Conservation (phyloP, 495 filamentous ascomycete species). For the Neurospora intermedia region DNA sequence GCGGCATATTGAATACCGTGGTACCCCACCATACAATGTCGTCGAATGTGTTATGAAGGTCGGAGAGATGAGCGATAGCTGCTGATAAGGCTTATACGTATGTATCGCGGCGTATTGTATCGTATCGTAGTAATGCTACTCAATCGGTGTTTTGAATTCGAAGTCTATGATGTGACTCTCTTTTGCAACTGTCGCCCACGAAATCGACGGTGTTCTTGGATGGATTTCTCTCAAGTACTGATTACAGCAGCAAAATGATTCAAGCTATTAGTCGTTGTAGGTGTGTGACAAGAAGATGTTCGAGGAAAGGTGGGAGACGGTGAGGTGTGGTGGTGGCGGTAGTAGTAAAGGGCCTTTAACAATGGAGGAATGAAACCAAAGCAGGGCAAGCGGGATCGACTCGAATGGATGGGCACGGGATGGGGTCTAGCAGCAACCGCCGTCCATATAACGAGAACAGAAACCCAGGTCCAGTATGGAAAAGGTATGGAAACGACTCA, state of each 20-base stretch:
- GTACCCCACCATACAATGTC: conserved; percentile 42
- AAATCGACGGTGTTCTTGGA: neutral
- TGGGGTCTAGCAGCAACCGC: conserved; percentile 14
- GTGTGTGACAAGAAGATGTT: conserved; percentile 40
- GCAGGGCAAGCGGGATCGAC: conserved; percentile 17
- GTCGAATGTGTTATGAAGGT: conserved; percentile 3
- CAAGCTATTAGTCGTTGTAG: conserved; percentile 10
- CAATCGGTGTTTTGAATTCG: conserved; percentile 23
- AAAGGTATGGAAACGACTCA: conserved; percentile 4
- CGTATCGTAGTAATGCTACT: conserved; percentile 6
- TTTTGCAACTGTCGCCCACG: neutral
- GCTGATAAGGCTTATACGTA: conserved; percentile 21
- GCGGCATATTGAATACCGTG: conserved; percentile 62
- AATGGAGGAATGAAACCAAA: conserved; percentile 11
- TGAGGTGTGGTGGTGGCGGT: conserved; percentile 8
- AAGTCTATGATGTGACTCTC: neutral
- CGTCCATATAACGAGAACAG: neutral
- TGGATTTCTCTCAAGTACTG: neutral
- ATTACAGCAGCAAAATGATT: conserved; percentile 8
- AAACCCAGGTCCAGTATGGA: neutral
- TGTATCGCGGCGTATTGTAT: neutral
- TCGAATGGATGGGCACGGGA: conserved; percentile 26
- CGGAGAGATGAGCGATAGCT: conserved; percentile 24
- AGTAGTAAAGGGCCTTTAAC: conserved; percentile 1
- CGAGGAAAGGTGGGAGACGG: conserved; percentile 25